A percentile compares a stretch with the other conserved stretches of the same genome.
Evolutionary conservation across 441 rosid genomes (phyloP).

Genomic region (Pelargonium citronellum): DNA sequence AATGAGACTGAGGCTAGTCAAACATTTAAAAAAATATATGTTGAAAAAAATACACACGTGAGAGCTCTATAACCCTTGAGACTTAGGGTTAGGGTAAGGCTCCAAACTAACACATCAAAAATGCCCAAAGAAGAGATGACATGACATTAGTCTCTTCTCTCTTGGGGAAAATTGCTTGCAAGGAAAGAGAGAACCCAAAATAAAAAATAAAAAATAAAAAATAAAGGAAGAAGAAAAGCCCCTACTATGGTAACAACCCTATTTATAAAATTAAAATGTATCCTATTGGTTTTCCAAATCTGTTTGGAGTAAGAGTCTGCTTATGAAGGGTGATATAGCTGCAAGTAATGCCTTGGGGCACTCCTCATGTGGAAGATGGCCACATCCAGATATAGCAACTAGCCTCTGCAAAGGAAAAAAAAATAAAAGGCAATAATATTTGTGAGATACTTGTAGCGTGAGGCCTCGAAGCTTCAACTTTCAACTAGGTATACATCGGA

Average conservation of each 20-base stretch:
- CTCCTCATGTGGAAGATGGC: slow-evolving; percentile 97
- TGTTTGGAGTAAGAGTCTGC: slow-evolving; percentile 47
- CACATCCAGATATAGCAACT: slow-evolving; percentile 90
- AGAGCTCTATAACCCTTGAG: slow-evolving; percentile 31
- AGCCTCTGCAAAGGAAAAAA: slow-evolving; percentile 53
- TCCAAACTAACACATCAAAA: slow-evolving; percentile 31
- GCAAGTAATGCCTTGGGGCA: slow-evolving; percentile 91
- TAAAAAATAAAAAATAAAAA: slow-evolving; percentile 9
- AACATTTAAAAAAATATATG: neutral
- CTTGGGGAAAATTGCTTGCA: slow-evolving; percentile 26
- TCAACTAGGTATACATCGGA: neutral
- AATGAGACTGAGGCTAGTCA: slow-evolving; percentile 6
- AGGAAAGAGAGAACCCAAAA: neutral
- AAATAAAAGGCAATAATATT: neutral
- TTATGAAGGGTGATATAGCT: slow-evolving; percentile 73
- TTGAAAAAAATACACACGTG: slow-evolving; percentile 18
- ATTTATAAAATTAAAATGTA: slow-evolving; percentile 18
- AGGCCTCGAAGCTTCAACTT: no score
- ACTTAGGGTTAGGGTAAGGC: slow-evolving; percentile 24
- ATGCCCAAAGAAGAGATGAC: slow-evolving; percentile 32
- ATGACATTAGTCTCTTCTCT: slow-evolving; percentile 28
- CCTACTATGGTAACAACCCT: slow-evolving; percentile 38
- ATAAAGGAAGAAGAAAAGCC: slow-evolving; percentile 22
- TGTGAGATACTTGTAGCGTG: neutral
- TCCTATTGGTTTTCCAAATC: slow-evolving; percentile 41